phyloP scores from a whole-genome alignment of 2,329 filamentous ascomycete genomes.

The Aspergillus tamarii region DNA sequence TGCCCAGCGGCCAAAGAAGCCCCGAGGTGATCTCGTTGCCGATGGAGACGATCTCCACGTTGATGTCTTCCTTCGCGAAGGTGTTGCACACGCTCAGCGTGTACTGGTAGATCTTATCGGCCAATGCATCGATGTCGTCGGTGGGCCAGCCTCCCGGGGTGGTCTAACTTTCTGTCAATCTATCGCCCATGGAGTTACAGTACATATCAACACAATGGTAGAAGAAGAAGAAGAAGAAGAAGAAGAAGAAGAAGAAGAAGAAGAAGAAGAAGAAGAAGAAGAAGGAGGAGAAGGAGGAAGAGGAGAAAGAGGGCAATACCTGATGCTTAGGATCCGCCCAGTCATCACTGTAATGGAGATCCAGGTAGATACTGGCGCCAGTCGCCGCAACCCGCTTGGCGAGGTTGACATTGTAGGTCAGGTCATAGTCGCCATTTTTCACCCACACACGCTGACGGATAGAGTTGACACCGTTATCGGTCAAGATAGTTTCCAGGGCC shows the following conservation, averaged over 20 bases:
- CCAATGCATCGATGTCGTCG: constrained; percentile 59
- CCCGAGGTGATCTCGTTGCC: constrained; percentile 74
- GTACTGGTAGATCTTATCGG: constrained; percentile 70
- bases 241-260: too few species aligned
- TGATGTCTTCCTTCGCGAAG: constrained; percentile 60
- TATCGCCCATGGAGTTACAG: not conserved
- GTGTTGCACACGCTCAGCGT: constrained; percentile 64
- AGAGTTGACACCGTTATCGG: constrained; percentile 66
- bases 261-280: not conserved
- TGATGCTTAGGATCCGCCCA: constrained; percentile 73
- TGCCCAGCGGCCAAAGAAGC: constrained; percentile 68
- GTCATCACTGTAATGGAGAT: constrained; percentile 69
- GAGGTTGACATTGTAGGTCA: constrained; percentile 71
- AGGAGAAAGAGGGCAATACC: constrained; percentile 24
- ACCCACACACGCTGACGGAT: constrained; percentile 75
- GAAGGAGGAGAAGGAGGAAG: too few species aligned
- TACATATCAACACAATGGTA: not conserved
- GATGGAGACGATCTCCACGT: constrained; percentile 67
- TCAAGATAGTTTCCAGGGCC: constrained; percentile 66
- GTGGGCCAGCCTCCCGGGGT: constrained; percentile 67
- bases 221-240: not conserved
- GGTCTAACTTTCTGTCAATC: constrained; percentile 30
- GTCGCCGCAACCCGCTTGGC: constrained; percentile 66
- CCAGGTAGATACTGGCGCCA: constrained; percentile 64
- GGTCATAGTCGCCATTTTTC: constrained; percentile 67